Evolutionary conservation across 345 rosid species (phyloP), one percentile per base, ranked within the genome.

Genomic region (Acer campestre): DNA sequence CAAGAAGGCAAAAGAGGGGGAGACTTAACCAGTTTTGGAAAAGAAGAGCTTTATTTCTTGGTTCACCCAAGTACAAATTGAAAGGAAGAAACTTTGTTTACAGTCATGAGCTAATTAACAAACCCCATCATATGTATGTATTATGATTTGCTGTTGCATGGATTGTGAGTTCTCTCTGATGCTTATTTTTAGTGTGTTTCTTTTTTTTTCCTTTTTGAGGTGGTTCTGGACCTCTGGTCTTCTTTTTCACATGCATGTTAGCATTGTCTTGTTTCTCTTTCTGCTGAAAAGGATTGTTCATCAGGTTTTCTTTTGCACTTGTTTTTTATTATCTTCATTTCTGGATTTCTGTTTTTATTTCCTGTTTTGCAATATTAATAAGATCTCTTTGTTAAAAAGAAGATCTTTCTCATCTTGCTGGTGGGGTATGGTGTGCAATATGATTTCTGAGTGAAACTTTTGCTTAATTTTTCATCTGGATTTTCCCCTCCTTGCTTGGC

Each of bases 231-330:
- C 6, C 29, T 67, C 11, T 66, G 67, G 69, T 53, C 6, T 40
- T 67, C 11, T 44, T 64, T 10, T 70, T 38, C 77, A 78, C 86
- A 85, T 85, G 85, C 85, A 81, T 68, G 79, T 65, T 29, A n/a
- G 38, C 77, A 27, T 75, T 68, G 35, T 63, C 70, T 70, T 73
- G 38, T 70, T 76, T 20, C 53, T 69, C 66, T 51, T 72, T 69
- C 80, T 58, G 51, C 23, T 56, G 48, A 51, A 25, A 18, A 68
- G 38, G 29, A 62, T 75, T 71, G 42, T 61, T 62, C 75, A 61
- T 62, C 75, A 65, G 59, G 74, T 55, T 78, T 27, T 74, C 13
- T 10, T 72, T 35, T 42, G 44, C 58, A 27, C 1, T 58, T 71
- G 27, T 31, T 67, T 40, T 55, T 0, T 25, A 59, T 46, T 46